Base-by-base conservation (phyloP, 768 basidiomycete species). In the Termitomyces sp. region DNA sequence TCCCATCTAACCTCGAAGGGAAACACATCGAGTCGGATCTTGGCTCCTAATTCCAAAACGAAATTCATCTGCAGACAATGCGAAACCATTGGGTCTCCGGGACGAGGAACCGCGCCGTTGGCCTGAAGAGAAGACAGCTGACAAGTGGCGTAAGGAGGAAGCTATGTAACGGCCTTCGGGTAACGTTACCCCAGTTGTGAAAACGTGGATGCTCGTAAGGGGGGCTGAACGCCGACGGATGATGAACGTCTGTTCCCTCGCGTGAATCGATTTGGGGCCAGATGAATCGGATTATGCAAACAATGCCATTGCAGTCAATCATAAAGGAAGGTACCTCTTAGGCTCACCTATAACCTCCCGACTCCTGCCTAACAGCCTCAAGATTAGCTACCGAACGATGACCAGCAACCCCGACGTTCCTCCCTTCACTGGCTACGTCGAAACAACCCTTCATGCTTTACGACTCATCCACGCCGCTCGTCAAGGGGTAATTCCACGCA, bases 401-500 rank as follows among this genome's bases (percentile, higher is more conserved):
- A 70, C 75, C 63, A 78, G 76, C 69, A 81, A 77, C 71, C 77
- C 80, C 53, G 81, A 83, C 65, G 75, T 81, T 68, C 79, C 82
- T 55, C 86, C 88, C 48, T 90, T 90, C 77, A 77, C 79, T 58
- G 90, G 92, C 42, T 90, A 84, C 72, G 86, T 92, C 52, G 88
- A 92, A 66, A 87, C 88, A 45, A 92, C 90, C 16, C 81, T 83
- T 65, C 85, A 94, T 67, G 89, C 90, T 18, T 81, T 94, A 36
- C 81, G 92, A 28, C 80, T 94, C 64, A 90, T 93, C 65, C 87
- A 92, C 69, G 90, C 90, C 16, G 89, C 89, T 54, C 79, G 87
- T 48, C 82, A 87, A 61, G 90, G 91, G 26, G 76, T 87, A 64
- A 87, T 92, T 51, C 90, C 90, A 34, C 81, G 89, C 39, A 88